Conservation (phyloP, 2,329 filamentous ascomycete genomes). For the Clathrospora elynae region DNA sequence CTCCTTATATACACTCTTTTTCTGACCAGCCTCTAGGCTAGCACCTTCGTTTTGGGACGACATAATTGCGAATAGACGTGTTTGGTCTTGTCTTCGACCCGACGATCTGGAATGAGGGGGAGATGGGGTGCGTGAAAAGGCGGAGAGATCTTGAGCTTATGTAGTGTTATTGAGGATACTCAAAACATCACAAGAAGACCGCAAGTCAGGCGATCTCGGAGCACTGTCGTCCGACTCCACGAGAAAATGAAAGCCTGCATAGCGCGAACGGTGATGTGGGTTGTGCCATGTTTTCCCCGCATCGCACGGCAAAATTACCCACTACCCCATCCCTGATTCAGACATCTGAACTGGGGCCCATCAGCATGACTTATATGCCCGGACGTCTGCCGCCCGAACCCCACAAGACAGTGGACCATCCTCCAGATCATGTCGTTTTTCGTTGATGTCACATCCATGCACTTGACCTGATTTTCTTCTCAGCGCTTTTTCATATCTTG, state of each 20-base stretch:
- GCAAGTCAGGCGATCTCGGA: slow-evolving; percentile 20
- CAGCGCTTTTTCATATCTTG: background rate
- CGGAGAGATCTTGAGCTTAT: slow-evolving; percentile 6
- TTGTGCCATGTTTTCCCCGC: slow-evolving; percentile 14
- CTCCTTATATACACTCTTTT: slow-evolving; percentile 27
- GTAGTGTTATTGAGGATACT: slow-evolving; percentile 7
- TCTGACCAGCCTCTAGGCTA: slow-evolving; percentile 10
- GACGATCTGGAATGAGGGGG: background rate
- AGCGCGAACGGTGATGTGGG: slow-evolving; percentile 2
- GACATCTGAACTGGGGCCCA: slow-evolving; percentile 3
- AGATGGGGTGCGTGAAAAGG: no score
- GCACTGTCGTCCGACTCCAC: slow-evolving; percentile 23
- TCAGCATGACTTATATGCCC: slow-evolving; percentile 16
- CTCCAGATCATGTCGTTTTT: slow-evolving; percentile 2
- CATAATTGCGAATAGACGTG: background rate
- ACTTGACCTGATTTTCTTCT: background rate
- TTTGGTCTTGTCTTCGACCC: background rate
- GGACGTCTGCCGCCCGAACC: slow-evolving; percentile 30
- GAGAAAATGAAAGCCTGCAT: slow-evolving; percentile 10
- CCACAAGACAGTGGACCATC: slow-evolving; percentile 8
- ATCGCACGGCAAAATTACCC: slow-evolving; percentile 14
- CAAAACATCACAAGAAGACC: slow-evolving; percentile 5
- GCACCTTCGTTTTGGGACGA: slow-evolving; percentile 1
- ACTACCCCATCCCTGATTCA: slow-evolving; percentile 11
- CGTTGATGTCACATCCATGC: background rate